Base-by-base conservation (phyloP, 2,329 filamentous ascomycete genomes). In the Fonsecaea multimorphosa region DNA sequence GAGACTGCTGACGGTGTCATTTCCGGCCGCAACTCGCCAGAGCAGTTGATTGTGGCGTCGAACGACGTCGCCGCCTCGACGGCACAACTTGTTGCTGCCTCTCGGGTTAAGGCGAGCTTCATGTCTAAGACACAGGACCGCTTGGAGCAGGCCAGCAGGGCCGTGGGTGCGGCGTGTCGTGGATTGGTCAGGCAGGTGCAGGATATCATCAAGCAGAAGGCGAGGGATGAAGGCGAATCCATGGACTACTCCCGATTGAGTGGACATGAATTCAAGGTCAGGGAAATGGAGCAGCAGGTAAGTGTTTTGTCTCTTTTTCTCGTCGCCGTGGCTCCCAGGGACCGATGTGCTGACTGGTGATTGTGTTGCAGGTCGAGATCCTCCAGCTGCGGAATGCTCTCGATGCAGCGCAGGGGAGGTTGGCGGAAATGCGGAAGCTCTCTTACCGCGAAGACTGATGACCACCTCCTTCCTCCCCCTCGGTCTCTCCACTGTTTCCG, bases 221-320 rank as follows among this genome's bases (percentile, higher is more conserved):
- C 91, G 76, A 85, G 86, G 68, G 92, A 92, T 51, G 92, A 94
- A 38, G 83, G 82, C 16, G 93, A 97, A 61, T 83, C 86, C 58
- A 88, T 96, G 24, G 95, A 99, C 78, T 99, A 98, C 79, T 84
- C 86, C 51, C 91, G 93, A 81, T 82, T 99, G 54, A 93, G 91
- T 68, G 88, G 90, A 34, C 94, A 97, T 79, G 95, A 99, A 81
- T 98, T 99, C 84, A 99, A 99, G 85, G 93, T 97, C 58, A 87
- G 90, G 73, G 93, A 99, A 82, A 99, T 99, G 95, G 95, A 99
- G 82, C 95, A 99, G 77, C 95, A 99, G 91, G 93, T 97, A 84
- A 74, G 86, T 84, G 7, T 12, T n/a, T 12, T 12, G 9, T 14
- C 16, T 14, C 53, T 68, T 73, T 66, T 73, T 54, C 12, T 54